phyloP scores from a whole-genome alignment of 257 asterid genomes.

The Nicotiana tomentosiformis region DNA sequence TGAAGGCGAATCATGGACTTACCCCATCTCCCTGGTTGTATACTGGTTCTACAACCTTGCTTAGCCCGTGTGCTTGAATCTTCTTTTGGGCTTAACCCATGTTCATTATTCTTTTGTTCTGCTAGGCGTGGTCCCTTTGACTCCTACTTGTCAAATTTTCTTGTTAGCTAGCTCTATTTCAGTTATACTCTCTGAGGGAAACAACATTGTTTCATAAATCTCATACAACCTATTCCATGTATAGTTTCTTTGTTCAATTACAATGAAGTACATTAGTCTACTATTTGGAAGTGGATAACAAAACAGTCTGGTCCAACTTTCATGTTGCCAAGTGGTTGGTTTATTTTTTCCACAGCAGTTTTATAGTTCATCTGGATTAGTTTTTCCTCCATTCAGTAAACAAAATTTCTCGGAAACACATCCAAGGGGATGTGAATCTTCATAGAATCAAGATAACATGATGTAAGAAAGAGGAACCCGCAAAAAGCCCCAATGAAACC shows the following conservation, averaged over 20 bases:
- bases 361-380: neutral
- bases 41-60: neutral
- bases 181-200: neutral
- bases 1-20: neutral
- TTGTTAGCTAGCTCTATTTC: neutral
- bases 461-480: neutral
- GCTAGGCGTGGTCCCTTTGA: neutral
- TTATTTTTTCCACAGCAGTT: neutral
- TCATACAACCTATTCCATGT: no score
- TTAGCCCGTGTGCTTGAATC: neutral
- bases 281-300: neutral
- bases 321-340: neutral
- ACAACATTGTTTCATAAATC: no score
- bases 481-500: neutral
- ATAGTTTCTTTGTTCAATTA: no score
- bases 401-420: neutral
- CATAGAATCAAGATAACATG: neutral
- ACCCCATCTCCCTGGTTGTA: neutral
- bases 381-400: neutral
- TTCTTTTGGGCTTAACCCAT: neutral
- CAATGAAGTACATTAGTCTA: neutral
- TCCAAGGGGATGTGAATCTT: neutral
- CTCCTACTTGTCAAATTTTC: no score
- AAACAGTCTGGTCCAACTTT: neutral
- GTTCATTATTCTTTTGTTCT: neutral